Evolutionary conservation across 352 stramenopile species (phyloP).

Genomic region (Pythium apleroticum): DNA sequence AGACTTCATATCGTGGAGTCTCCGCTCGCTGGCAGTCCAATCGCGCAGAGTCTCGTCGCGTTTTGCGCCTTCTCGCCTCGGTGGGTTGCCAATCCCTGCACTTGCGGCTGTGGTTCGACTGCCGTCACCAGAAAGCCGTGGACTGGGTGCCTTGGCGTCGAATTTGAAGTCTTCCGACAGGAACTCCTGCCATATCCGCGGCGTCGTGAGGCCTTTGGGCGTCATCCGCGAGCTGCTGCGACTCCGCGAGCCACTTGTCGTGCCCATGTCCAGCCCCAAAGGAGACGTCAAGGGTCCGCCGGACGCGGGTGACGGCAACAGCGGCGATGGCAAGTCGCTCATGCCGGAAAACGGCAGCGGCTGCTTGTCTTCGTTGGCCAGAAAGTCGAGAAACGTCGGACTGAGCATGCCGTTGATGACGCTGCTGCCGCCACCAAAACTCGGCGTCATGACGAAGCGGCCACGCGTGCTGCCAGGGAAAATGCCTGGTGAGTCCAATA

Average conservation of each 20-base stretch:
- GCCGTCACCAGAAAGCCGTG: background rate
- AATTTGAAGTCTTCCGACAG: slow-evolving; percentile 75
- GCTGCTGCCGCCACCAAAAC: slow-evolving; percentile 13
- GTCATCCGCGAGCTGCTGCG: slow-evolving; percentile 25
- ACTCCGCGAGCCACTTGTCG: slow-evolving; percentile 22
- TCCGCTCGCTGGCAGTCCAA: background rate
- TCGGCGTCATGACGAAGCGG: slow-evolving; percentile 24
- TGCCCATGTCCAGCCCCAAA: slow-evolving; percentile 29
- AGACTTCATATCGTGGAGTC: slow-evolving; percentile 1
- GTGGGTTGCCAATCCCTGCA: background rate
- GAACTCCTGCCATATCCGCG: slow-evolving; percentile 70
- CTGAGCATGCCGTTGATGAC: slow-evolving; percentile 60
- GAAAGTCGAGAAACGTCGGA: slow-evolving; percentile 74
- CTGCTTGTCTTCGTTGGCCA: slow-evolving; percentile 65
- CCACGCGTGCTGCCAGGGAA: slow-evolving; percentile 19
- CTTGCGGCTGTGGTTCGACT: background rate
- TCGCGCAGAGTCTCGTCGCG: background rate
- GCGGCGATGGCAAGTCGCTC: slow-evolving; percentile 36
- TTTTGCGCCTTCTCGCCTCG: background rate
- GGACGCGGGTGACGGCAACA: slow-evolving; percentile 35
- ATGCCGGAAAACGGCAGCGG: slow-evolving; percentile 35
- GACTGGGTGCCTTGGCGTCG: slow-evolving; percentile 30
- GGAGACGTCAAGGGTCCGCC: slow-evolving; percentile 26
- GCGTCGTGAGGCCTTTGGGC: slow-evolving; percentile 31
- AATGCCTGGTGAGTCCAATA: slow-evolving; percentile 29